Evolutionary conservation across 2,329 filamentous ascomycete genomes (phyloP).

Genomic region (Hypoxylon sp.): DNA sequence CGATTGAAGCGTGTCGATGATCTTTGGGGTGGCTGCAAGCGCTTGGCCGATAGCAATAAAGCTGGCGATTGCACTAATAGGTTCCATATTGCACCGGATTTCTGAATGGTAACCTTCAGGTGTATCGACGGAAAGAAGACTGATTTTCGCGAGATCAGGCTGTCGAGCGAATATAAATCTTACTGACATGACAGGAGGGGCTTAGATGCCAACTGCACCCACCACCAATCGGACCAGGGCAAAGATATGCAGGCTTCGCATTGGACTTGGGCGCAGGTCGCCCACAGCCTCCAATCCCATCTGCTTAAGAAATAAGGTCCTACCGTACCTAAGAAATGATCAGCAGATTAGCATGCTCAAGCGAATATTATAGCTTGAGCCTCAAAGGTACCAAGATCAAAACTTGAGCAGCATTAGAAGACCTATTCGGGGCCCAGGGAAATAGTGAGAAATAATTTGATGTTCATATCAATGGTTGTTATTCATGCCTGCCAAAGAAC

Average conservation of each 20-base stretch:
- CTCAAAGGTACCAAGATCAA: no score
- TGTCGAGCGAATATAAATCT: not conserved
- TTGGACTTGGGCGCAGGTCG: constrained; percentile 2
- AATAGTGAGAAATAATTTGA: not conserved
- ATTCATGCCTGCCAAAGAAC: constrained; percentile 16
- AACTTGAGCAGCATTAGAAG: no score
- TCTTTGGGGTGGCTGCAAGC: constrained; percentile 18
- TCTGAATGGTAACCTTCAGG: no score
- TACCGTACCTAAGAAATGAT: no score
- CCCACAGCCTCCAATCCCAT: not conserved
- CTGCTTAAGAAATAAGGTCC: not conserved
- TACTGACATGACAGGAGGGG: no score
- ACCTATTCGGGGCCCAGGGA: not conserved
- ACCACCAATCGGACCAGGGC: constrained; percentile 1
- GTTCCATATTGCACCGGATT: constrained; percentile 22
- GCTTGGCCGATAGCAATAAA: constrained; percentile 18
- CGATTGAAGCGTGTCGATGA: constrained; percentile 5
- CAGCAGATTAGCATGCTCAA: not conserved
- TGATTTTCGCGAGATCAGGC: no score
- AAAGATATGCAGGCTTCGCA: constrained; percentile 10
- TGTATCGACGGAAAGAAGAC: no score
- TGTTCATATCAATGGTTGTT: constrained; percentile 11
- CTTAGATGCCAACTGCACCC: no score
- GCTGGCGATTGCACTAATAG: constrained; percentile 3
- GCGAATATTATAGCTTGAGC: not conserved